Evolutionary conservation across 2,329 filamentous ascomycete species (phyloP).

Genomic region (Tolypocladium nubicola): DNA sequence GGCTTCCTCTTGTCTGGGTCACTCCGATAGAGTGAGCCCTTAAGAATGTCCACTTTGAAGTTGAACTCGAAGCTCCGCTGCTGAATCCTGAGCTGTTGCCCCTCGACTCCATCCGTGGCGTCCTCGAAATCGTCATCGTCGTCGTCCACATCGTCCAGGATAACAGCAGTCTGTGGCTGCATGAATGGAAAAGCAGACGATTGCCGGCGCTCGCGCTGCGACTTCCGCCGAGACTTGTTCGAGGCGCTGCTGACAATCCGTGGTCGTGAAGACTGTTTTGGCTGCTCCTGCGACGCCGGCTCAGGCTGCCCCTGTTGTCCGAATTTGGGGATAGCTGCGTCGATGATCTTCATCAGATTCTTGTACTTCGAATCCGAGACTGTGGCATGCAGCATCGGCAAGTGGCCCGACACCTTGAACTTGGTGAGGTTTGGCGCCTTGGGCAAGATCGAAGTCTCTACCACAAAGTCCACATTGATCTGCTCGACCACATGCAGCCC

Average conservation of each 20-base stretch:
- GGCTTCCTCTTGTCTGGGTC: conserved; percentile 66
- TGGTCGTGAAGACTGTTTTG: conserved; percentile 23
- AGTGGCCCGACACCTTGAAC: conserved; percentile 79
- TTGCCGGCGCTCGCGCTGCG: conserved; percentile 39
- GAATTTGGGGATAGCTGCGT: conserved; percentile 86
- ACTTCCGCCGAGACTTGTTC: conserved; percentile 31
- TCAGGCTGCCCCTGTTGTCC: conserved; percentile 26
- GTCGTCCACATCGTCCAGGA: conserved; percentile 67
- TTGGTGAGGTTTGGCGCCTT: conserved; percentile 90
- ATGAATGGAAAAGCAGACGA: conserved; percentile 68
- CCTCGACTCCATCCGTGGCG: conserved; percentile 44
- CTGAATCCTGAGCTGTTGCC: conserved; percentile 59
- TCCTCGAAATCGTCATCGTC: conserved; percentile 59
- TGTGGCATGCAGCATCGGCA: conserved; percentile 84
- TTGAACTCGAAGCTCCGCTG: conserved; percentile 93
- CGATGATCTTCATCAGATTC: conserved; percentile 88
- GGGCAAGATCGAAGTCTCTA: conserved; percentile 95
- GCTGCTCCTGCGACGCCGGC: conserved; percentile 11
- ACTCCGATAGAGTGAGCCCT: conserved; percentile 83
- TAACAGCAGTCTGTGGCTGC: conserved; percentile 61
- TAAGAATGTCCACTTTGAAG: conserved; percentile 88
- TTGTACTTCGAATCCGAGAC: conserved; percentile 97
- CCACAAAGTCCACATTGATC: conserved; percentile 93
- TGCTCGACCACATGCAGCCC: conserved; percentile 86
- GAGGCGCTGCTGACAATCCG: conserved; percentile 36